phyloP scores from a whole-genome alignment of 78 protist species.

The Trichosphaerium sp. region DNA sequence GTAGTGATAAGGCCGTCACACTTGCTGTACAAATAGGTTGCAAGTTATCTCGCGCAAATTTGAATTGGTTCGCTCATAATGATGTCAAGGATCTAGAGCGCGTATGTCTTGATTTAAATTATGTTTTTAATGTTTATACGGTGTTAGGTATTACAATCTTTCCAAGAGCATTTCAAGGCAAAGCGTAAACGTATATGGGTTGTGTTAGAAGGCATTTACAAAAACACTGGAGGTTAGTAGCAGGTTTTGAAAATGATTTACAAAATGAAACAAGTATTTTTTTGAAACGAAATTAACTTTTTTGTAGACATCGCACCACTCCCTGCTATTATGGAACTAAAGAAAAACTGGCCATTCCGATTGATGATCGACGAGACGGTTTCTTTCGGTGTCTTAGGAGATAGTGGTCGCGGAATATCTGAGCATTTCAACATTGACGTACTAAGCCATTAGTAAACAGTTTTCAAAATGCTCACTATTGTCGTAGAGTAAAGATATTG shows the following conservation, averaged over 20 bases:
- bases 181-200: slow-evolving; percentile 60
- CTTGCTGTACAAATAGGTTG: slow-evolving; percentile 59
- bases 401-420: slow-evolving; percentile 74
- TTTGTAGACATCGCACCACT: slow-evolving; percentile 50
- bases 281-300: not conserved
- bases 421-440: slow-evolving; percentile 62
- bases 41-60: slow-evolving; percentile 48
- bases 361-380: slow-evolving; percentile 84
- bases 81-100: slow-evolving; percentile 50
- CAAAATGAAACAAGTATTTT: not conserved
- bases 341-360: slow-evolving; percentile 50
- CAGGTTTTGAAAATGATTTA: not conserved
- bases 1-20: slow-evolving; percentile 45
- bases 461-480: too few relatives aligned
- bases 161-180: not conserved
- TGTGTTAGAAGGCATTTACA: slow-evolving; percentile 66
- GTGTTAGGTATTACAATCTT: not conserved
- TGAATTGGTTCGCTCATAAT: slow-evolving; percentile 49
- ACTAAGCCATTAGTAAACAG: too few relatives aligned
- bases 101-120: not conserved
- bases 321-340: slow-evolving; percentile 48
- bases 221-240: not conserved
- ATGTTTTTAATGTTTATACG: not conserved
- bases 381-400: slow-evolving; percentile 83
- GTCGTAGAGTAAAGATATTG: slow-evolving; percentile 6